Evolutionary conservation across 768 basidiomycete species (phyloP), one percentile per base, ranked within the genome.

Genomic region (Tubosaeta sp.): DNA sequence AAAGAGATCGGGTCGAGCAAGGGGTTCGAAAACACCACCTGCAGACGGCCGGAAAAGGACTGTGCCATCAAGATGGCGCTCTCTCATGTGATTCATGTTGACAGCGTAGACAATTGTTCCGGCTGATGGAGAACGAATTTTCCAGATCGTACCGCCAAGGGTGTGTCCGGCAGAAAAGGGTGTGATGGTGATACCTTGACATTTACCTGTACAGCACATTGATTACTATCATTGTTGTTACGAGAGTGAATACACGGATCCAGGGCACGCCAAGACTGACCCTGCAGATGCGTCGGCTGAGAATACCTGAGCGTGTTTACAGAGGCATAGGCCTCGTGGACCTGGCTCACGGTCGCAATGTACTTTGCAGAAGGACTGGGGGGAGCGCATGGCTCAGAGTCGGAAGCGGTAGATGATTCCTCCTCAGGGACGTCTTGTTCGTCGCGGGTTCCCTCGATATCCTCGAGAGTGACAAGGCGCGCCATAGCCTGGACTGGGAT

Each of bases 91-190:
- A 67, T 98, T 98, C 74, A 97, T 77, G 58, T 93, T 82, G 16
- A 97, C 90, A 9, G 94, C 94, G 65, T 99, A 97, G 22, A 98
- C 74, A 30, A 98, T 87, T 3, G 96, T 97, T 3, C 94, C 95
- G 11, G 91, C 90, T 0, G 94, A 93, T 2, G 96, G 94, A 0
- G 94, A 97, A n/a, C 96, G 85, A 54, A 99, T 88, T 65, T 97
- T 97, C 94, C 94, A 98, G 56, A 99, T 89, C 6, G 94, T 92
- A 39, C 95, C 96, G 53, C 96, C 96, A 14, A 99, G 79, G 0
- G 91, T 91, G 67, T 97, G 94, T 0, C 95, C 96, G 12, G 93
- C 88, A 60, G 90, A 87, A 70, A 94, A 96, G 1, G 96, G 93
- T 16, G 94, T 94, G 56, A 99, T 90, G 2, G 93, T 94, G 61